Percentiles rank a stretch among this genome's conserved stretches.
phyloP scores from a whole-genome alignment of 768 basidiomycete genomes.

The Galerina sulciceps region DNA sequence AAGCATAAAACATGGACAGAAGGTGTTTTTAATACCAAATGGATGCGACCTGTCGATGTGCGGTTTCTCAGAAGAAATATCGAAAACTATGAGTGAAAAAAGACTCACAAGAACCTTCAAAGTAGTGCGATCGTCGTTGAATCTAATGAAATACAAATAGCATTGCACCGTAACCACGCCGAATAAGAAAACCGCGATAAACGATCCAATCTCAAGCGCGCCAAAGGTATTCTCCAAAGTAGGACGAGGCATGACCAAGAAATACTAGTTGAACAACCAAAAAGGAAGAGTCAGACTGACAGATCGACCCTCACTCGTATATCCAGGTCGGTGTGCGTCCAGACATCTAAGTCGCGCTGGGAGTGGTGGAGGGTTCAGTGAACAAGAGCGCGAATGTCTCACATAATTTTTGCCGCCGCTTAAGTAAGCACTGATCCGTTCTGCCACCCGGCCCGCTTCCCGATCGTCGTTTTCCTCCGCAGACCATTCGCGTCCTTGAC shows the following conservation, averaged over 20 bases:
- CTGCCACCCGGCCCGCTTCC: no score
- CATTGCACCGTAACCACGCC: slow-evolving; percentile 30
- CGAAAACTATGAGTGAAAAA: not conserved
- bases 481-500: no score
- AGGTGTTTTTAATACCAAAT: not conserved
- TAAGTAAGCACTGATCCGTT: no score
- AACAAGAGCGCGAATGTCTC: no score
- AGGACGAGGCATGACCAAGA: not conserved
- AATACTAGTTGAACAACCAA: no score
- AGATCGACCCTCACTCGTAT: no score
- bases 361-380: no score
- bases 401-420: no score
- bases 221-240: slow-evolving; percentile 21
- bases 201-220: slow-evolving; percentile 24
- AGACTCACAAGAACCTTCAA: slow-evolving; percentile 26
- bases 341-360: no score
- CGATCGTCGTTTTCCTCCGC: no score
- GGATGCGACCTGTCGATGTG: not conserved
- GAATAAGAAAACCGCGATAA: slow-evolving; percentile 26
- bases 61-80: not conserved
- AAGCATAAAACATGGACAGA: not conserved
- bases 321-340: no score
- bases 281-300: no score
- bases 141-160: slow-evolving; percentile 23
- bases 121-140: slow-evolving; percentile 18